These are phyloP conservation scores for Vaccinium darrowii DNA, from an alignment of 148 eudicot genomes.

Conservation along the genomic window DNA sequence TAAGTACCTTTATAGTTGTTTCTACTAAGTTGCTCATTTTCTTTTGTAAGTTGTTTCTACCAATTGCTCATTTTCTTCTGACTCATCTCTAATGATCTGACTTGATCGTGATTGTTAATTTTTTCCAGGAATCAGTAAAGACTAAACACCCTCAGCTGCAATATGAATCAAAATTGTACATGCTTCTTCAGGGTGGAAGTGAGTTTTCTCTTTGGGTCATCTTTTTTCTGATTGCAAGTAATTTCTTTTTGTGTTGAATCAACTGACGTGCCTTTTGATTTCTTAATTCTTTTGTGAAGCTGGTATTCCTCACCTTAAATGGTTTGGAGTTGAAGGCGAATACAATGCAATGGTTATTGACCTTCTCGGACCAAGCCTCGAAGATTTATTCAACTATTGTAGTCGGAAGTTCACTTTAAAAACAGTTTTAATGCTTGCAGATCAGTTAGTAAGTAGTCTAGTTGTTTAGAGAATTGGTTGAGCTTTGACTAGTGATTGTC, in stretches of 20 bases:
- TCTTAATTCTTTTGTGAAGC: slow-evolving; percentile 45
- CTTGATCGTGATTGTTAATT: neutral
- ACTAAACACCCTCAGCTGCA: slow-evolving; percentile 39
- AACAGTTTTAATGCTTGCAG: slow-evolving; percentile 91
- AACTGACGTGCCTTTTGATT: neutral
- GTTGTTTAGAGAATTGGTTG: neutral
- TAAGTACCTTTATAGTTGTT: neutral
- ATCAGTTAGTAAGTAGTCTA: slow-evolving; percentile 63
- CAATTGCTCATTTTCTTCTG: neutral
- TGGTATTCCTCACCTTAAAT: slow-evolving; percentile 75
- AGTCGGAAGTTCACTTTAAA: slow-evolving; percentile 65
- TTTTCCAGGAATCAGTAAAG: slow-evolving; percentile 17
- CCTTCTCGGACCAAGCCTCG: slow-evolving; percentile 88
- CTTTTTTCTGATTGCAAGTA: neutral
- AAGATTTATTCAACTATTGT: slow-evolving; percentile 86
- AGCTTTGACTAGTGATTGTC: neutral
- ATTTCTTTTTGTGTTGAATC: neutral
- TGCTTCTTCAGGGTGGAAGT: slow-evolving; percentile 35
- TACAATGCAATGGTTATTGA: slow-evolving; percentile 87
- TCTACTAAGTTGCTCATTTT: neutral
- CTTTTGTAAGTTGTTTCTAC: too few relatives aligned
- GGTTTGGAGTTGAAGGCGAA: slow-evolving; percentile 87
- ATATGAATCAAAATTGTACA: slow-evolving; percentile 31
- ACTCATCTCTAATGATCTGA: neutral
- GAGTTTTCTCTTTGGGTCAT: slow-evolving; percentile 6